These are phyloP conservation scores for Sarocladium oryzae DNA, from an alignment of 2,329 filamentous ascomycete species.

Conservation along the genomic window DNA sequence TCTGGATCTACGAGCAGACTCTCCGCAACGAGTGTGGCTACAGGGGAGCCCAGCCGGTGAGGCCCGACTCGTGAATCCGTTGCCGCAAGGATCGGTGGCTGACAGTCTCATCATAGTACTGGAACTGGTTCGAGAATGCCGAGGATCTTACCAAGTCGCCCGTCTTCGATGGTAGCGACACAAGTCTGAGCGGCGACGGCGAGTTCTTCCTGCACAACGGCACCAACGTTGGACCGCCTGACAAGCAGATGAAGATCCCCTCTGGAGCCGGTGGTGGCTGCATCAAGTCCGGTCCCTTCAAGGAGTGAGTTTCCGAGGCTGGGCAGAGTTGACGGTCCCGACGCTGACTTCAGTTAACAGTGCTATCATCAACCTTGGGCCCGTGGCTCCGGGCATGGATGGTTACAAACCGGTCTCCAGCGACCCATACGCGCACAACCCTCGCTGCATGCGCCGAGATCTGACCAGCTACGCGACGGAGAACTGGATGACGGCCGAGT, in stretches of 20 bases:
- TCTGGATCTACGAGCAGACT: slow-evolving; percentile 30
- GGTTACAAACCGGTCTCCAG: not conserved
- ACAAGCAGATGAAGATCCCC: slow-evolving; percentile 21
- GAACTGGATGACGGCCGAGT: slow-evolving; percentile 14
- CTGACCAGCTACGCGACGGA: slow-evolving; percentile 20
- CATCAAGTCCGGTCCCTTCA: slow-evolving; percentile 42
- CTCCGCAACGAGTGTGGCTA: slow-evolving; percentile 35
- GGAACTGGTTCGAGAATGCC: slow-evolving; percentile 36
- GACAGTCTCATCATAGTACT: slow-evolving; percentile 29
- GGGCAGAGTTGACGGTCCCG: no score
- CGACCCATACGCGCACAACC: slow-evolving; percentile 29
- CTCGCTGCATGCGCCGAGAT: slow-evolving; percentile 38
- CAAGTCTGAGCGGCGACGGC: slow-evolving; percentile 35
- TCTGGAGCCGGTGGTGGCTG: slow-evolving; percentile 51
- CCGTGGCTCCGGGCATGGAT: slow-evolving; percentile 17
- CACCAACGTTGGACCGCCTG: not conserved
- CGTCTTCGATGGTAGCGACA: slow-evolving; percentile 48
- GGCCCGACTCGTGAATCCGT: not conserved
- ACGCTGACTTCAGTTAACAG: slow-evolving; percentile 14
- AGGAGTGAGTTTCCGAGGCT: slow-evolving; percentile 30
- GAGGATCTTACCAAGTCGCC: slow-evolving; percentile 40
- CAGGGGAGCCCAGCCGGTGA: slow-evolving; percentile 25
- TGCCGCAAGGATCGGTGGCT: not conserved
- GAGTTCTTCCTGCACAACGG: slow-evolving; percentile 10
- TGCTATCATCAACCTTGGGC: slow-evolving; percentile 23